Evolutionary conservation across 208 protist genomes (phyloP).

Genomic region (Wallacemonas sp.): DNA sequence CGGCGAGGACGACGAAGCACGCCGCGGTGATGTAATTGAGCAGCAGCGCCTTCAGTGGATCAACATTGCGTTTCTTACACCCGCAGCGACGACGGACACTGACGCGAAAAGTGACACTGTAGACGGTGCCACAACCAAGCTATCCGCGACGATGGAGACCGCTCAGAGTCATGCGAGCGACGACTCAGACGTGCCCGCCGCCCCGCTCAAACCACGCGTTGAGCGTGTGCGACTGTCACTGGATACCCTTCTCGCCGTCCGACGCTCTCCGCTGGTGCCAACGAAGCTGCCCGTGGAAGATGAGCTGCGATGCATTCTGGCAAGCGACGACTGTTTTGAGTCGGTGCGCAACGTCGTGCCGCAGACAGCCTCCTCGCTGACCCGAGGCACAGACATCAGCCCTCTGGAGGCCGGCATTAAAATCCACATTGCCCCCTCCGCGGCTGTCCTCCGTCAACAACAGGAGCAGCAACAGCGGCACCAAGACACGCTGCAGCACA

Average conservation of each 20-base stretch:
- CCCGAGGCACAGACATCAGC: conserved; percentile 78
- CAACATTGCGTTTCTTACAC: conserved; percentile 38
- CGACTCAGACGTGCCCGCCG: neutral
- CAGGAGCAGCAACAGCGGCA: conserved; percentile 32
- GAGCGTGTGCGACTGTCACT: conserved; percentile 40
- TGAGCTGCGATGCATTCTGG: conserved; percentile 63
- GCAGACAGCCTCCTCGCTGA: conserved; percentile 75
- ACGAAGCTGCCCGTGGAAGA: conserved; percentile 70
- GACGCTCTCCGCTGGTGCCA: conserved; percentile 41
- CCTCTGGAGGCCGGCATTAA: conserved; percentile 83
- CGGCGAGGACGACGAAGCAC: conserved; percentile 53
- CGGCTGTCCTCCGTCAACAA: conserved; percentile 48
- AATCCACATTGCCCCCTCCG: conserved; percentile 82
- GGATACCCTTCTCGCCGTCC: conserved; percentile 42
- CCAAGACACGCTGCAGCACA: conserved; percentile 7
- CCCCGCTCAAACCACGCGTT: neutral
- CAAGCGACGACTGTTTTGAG: conserved; percentile 65
- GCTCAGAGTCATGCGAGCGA: neutral
- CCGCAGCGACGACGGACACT: neutral
- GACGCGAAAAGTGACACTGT: neutral
- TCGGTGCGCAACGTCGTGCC: conserved; percentile 73
- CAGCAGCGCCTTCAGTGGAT: conserved; percentile 81
- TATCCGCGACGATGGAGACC: neutral
- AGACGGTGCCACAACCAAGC: neutral
- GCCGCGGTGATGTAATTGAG: conserved; percentile 39